Conservation (phyloP, 306 rosid genomes). For the Dryas drummondii region DNA sequence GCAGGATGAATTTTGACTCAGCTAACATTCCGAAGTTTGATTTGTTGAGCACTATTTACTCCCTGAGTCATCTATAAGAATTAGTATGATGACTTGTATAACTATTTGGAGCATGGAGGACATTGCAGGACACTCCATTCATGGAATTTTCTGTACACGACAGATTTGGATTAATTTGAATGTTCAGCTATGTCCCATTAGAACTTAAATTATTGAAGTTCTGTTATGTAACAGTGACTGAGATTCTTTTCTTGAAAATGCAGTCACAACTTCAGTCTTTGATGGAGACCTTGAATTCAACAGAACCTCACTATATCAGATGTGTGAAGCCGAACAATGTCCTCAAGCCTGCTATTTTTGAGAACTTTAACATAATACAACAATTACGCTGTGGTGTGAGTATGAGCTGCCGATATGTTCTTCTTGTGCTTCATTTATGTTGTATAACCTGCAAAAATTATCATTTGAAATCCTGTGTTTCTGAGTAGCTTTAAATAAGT, state of each 20-base stretch:
- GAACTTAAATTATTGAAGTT: slow-evolving; percentile 20
- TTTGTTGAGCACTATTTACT: not conserved
- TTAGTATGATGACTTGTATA: too few species aligned
- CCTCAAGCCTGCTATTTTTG: slow-evolving; percentile 94
- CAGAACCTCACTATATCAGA: slow-evolving; percentile 99
- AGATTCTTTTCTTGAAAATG: slow-evolving; percentile 32
- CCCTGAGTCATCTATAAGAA: not conserved
- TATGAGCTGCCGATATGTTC: slow-evolving; percentile 34
- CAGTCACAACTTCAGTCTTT: slow-evolving; percentile 99
- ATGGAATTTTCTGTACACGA: slow-evolving; percentile 5
- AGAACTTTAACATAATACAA: slow-evolving; percentile 86
- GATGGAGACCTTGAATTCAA: slow-evolving; percentile 96
- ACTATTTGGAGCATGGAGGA: not conserved
- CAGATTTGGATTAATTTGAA: not conserved
- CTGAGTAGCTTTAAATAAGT: slow-evolving; percentile 28
- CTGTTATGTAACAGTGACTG: slow-evolving; percentile 25
- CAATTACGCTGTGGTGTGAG: slow-evolving; percentile 99
- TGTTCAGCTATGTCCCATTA: not conserved
- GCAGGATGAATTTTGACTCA: not conserved
- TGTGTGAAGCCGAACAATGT: slow-evolving; percentile 98
- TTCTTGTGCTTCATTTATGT: slow-evolving; percentile 22
- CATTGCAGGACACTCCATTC: not conserved
- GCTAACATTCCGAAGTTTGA: not conserved
- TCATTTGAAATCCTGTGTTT: slow-evolving; percentile 16
- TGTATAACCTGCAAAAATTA: slow-evolving; percentile 9